Base-by-base conservation (phyloP, 805 yeast species). In the Ogataea dorogensis region DNA sequence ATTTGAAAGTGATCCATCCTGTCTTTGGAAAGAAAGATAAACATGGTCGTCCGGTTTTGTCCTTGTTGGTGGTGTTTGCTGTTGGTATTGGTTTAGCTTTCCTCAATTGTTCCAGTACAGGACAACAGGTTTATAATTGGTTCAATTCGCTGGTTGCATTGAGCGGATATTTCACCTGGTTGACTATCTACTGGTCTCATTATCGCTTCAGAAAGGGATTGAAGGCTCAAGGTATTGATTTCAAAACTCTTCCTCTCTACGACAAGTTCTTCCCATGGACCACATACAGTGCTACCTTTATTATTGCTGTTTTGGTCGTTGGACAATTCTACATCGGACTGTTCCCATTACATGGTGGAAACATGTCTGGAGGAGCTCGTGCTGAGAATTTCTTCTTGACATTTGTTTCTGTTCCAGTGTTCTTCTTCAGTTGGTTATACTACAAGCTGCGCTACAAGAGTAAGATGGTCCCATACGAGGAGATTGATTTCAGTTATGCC, bases 281-380 rank as follows among this genome's bases (percentile, higher is more conserved):
- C 11, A 48, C 53, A 7, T 48, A 44, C 32, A n/a, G 43, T 14
- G 51, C 47, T 19, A 45, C 77, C 5, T 54, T 73, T 10, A 33
- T 64, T 9, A 58, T 80, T 45, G 73, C 77, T 54, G 35, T 63
- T 8, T 63, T 78, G 38, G 69, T 79, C 19, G 58, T 71, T 33
- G 81, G 79, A 3, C 84, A 78, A 53, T 77, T 79, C 56, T 79
- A 83, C 80, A 72, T 79, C 31, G 81, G 84, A 7, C 57, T 79
- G 33, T 77, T 67, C 53, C 84, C 86, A 31, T 58, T 80, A 33
- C 77, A 72, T 2, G 63, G 63, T 16, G 56, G 40, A 7, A 35
- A 48, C 26, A 58, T 76, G 42, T 65, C 61, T 49, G 80, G 81
- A 3, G 38, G 33, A 3, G 45, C 28, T 8, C 49, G 50, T 36